phyloP scores from a whole-genome alignment of 495 filamentous ascomycete species.

The Glonium stellatum region DNA sequence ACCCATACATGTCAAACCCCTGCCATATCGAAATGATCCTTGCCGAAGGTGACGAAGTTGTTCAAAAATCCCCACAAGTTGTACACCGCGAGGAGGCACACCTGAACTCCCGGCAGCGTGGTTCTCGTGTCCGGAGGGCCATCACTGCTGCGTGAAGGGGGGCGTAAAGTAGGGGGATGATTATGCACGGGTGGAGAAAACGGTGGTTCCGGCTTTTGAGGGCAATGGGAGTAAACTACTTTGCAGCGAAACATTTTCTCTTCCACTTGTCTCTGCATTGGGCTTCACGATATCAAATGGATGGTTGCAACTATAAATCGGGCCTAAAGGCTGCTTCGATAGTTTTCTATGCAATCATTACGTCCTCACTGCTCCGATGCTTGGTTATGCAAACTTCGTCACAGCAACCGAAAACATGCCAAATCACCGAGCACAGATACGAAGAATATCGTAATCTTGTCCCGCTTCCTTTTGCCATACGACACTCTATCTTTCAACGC shows the following conservation, averaged over 20 bases:
- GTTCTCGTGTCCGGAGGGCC: constrained; percentile 65
- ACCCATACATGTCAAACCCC: constrained; percentile 99
- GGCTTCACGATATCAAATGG: background rate
- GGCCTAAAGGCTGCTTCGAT: background rate
- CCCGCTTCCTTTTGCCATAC: too few relatives aligned
- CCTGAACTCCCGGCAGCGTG: constrained; percentile 84
- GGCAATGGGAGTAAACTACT: constrained; percentile 4
- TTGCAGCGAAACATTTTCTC: constrained; percentile 3
- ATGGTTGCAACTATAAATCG: background rate
- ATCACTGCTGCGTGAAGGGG: constrained; percentile 66
- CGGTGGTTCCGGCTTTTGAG: background rate
- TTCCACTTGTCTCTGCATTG: constrained; percentile 2
- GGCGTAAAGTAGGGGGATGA: constrained; percentile 4
- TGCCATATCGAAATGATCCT: constrained; percentile 99
- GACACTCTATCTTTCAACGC: too few relatives aligned
- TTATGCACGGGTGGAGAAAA: constrained; percentile 1
- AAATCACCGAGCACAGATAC: too few relatives aligned
- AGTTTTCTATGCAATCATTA: background rate
- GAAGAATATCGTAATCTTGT: too few relatives aligned
- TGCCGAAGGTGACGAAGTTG: constrained; percentile 87
- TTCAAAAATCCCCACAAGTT: constrained; percentile 70
- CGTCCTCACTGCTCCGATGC: background rate
- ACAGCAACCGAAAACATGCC: too few relatives aligned
- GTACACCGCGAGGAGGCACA: constrained; percentile 52
- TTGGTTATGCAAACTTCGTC: too few relatives aligned